phyloP scores from a whole-genome alignment of 2,329 filamentous ascomycete genomes.

The Exophiala sp. region DNA sequence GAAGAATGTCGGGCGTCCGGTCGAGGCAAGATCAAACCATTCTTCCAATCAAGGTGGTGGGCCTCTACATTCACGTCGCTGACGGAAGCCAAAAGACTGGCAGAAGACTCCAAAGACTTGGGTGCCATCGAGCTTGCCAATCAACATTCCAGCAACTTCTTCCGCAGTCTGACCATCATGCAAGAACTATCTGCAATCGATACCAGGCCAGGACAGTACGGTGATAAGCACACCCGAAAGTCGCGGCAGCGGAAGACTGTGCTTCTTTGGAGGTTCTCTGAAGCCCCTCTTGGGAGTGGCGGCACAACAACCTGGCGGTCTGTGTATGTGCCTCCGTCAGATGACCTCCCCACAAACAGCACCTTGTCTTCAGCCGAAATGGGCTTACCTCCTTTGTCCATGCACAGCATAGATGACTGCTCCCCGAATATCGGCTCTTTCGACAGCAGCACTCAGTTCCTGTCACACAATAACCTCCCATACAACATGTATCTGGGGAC shows the following conservation, averaged over 20 bases:
- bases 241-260: constrained; percentile 37
- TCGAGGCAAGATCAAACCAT: constrained; percentile 37
- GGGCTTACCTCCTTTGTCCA: constrained; percentile 23
- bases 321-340: constrained; percentile 35
- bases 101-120: constrained; percentile 35
- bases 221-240: constrained; percentile 28
- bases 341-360: constrained; percentile 35
- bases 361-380: constrained; percentile 30
- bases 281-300: constrained; percentile 37
- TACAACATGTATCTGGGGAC: constrained; percentile 11
- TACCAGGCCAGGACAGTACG: constrained; percentile 28
- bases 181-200: constrained; percentile 41
- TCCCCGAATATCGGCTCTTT: constrained; percentile 16
- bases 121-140: constrained; percentile 33
- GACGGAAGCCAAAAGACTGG: constrained; percentile 37
- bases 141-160: constrained; percentile 34
- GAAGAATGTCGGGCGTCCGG: constrained; percentile 28
- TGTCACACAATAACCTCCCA: constrained; percentile 4
- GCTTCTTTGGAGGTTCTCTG: constrained; percentile 44
- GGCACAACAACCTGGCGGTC: constrained; percentile 43
- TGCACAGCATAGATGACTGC: constrained; percentile 24
- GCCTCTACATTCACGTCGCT: constrained; percentile 39
- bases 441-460: constrained; percentile 14
- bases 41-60: constrained; percentile 45
- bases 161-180: constrained; percentile 41